Percentiles rank a stretch among this genome's conserved stretches.
These are phyloP conservation scores for Cryptococcus neoformans DNA, from an alignment of 1,284 basidiomycete genomes.

Conservation along the genomic window DNA sequence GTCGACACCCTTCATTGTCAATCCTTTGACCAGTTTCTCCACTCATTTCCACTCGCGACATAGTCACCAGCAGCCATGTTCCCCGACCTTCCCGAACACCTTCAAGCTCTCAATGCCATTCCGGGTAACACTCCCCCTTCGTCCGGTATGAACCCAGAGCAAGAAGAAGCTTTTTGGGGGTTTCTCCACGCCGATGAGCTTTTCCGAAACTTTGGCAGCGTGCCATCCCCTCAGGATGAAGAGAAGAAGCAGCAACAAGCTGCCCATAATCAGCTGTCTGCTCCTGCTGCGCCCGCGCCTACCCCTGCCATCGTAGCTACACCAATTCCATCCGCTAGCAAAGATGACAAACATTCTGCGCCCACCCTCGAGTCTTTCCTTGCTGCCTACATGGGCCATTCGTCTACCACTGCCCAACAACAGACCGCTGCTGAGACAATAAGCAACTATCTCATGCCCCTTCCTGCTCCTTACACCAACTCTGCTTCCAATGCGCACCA, in stretches of 20 bases:
- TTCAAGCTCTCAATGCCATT: conserved; percentile 34
- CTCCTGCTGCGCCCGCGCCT: conserved; percentile 3
- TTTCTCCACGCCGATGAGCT: conserved; percentile 46
- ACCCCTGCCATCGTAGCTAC: conserved; percentile 14
- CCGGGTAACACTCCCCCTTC: conserved; percentile 35
- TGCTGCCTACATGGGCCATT: conserved; percentile 35
- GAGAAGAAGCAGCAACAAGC: conserved; percentile 6
- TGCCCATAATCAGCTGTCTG: not conserved
- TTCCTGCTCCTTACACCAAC: conserved; percentile 16
- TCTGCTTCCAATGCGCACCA: not conserved
- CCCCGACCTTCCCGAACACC: conserved; percentile 32
- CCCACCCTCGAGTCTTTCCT: conserved; percentile 46
- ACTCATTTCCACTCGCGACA: not conserved
- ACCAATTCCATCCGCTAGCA: conserved; percentile 6
- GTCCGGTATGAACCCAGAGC: conserved; percentile 30
- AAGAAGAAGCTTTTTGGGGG: conserved; percentile 44
- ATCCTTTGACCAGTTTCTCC: conserved; percentile 2
- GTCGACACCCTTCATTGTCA: not conserved
- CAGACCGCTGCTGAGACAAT: conserved; percentile 7
- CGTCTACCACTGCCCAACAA: conserved; percentile 6
- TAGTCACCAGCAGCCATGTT: conserved; percentile 19
- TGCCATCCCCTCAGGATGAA: conserved; percentile 25
- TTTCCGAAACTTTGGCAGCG: conserved; percentile 38
- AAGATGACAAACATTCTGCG: not conserved
- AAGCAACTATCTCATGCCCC: conserved; percentile 25